These are phyloP conservation scores for Aspergillus sclerotialis DNA, from an alignment of 2,329 filamentous ascomycete species.

Conservation along the genomic window DNA sequence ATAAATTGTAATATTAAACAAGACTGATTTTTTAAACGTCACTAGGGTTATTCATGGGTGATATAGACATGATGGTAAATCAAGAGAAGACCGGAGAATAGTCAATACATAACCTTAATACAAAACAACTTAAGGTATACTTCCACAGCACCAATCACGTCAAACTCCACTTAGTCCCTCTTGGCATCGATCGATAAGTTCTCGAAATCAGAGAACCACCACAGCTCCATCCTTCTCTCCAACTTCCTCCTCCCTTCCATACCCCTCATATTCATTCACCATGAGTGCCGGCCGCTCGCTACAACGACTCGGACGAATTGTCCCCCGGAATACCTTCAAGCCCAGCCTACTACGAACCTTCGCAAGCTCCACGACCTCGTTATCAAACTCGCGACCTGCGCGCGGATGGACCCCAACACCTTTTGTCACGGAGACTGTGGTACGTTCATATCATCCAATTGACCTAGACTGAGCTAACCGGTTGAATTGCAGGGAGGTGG, in stretches of 20 bases:
- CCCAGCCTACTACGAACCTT: slow-evolving; percentile 19
- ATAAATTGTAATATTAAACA: no score
- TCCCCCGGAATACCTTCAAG: slow-evolving; percentile 6
- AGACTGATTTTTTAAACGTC: no score
- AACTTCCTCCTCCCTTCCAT: slow-evolving; percentile 3
- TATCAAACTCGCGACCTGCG: slow-evolving; percentile 24
- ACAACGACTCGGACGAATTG: slow-evolving; percentile 16
- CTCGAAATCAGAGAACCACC: no score
- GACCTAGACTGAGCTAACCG: slow-evolving; percentile 13
- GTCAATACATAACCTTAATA: no score
- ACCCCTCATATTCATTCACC: slow-evolving; percentile 2
- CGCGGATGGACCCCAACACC: slow-evolving; percentile 46
- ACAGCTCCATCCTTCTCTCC: slow-evolving; percentile 2
- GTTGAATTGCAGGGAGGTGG: slow-evolving; percentile 56
- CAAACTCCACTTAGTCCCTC: neutral
- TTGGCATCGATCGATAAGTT: neutral
- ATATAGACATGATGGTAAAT: no score
- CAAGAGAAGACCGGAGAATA: no score
- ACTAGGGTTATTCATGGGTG: no score
- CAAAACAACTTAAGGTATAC: no score
- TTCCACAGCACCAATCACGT: neutral
- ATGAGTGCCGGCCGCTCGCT: slow-evolving; percentile 19
- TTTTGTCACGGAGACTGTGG: slow-evolving; percentile 49
- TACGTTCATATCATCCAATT: slow-evolving; percentile 31
- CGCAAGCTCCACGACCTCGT: slow-evolving; percentile 18